Conservation (phyloP, 306 rosid species). For the Vachellia collinsii region DNA sequence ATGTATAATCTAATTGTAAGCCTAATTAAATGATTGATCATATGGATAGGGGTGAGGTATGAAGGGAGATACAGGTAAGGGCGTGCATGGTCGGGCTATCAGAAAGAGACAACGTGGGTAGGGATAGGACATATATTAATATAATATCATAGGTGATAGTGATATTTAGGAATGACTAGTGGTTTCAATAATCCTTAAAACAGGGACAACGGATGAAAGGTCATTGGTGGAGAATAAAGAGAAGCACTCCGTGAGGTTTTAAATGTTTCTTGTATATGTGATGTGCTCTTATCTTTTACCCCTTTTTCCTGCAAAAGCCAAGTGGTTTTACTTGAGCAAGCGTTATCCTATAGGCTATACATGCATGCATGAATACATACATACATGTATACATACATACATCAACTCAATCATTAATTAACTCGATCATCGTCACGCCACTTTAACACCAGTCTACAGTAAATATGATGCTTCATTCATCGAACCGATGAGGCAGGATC, state of each 20-base stretch:
- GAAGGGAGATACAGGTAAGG: slow-evolving; percentile 31
- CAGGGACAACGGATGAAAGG: slow-evolving; percentile 57
- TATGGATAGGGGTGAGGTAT: not conserved
- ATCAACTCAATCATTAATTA: not conserved
- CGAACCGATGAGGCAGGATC: not conserved
- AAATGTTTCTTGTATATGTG: slow-evolving; percentile 1
- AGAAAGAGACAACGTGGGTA: slow-evolving; percentile 54
- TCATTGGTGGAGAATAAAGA: slow-evolving; percentile 85
- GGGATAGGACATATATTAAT: slow-evolving; percentile 10
- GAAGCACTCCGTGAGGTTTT: slow-evolving; percentile 34
- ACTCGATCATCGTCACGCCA: not conserved
- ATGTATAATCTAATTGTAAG: not conserved
- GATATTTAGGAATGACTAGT: slow-evolving; percentile 34
- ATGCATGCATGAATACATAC: too few relatives aligned
- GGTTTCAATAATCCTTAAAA: slow-evolving; percentile 62
- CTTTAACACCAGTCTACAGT: not conserved
- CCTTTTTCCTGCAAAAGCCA: slow-evolving; percentile 33
- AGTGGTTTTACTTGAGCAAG: slow-evolving; percentile 45
- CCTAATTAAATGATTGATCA: not conserved
- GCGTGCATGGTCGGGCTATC: slow-evolving; percentile 25
- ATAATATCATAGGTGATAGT: not conserved
- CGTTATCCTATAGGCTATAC: slow-evolving; percentile 38
- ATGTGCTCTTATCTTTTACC: slow-evolving; percentile 31
- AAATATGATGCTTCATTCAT: not conserved
- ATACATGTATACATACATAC: too few relatives aligned